Evolutionary conservation across 1,139 yeast genomes (phyloP), one percentile per base, ranked within the genome.

Genomic region (Lodderomyces theae): DNA sequence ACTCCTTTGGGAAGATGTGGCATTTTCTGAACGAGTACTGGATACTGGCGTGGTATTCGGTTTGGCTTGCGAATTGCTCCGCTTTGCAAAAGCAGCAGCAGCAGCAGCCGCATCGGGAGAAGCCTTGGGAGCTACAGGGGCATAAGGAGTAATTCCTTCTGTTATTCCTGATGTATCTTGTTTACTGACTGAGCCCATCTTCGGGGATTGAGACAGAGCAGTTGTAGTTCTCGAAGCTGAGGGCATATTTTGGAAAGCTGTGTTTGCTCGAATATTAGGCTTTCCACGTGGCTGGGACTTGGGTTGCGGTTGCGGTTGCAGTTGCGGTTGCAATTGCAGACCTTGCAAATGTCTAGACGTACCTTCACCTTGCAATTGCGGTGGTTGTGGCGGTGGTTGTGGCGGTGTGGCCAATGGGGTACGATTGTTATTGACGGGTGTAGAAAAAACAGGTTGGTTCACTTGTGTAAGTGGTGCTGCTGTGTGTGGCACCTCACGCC

Each of bases 11-110:
- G 9, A 2, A 21, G 22, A 5, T 34, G 34, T 17, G 43, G 31
- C 24, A 11, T 30, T 12, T 25, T 34, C 37, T 52, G 42, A 51
- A 61, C 34, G 50, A 58, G 40, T n/a, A 26, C n/a, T 21, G 17
- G 30, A 16, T 16, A 10, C 18, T 12, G 9, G 10, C 31, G 36
- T 10, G 35, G 33, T 26, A 15, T 2, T 22, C 23, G 28, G 28
- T 11, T 10, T 33, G 30, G 38, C 8, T 23, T 37, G 28, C 23
- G 37, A 15, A 30, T 22, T 30, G 35, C 23, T 42, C 15, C 5
- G 23, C 13, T 38, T 36, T 2, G 44, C 45, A 34, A 41, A 47
- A 3, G 51, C 51, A 2, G 51, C 51, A 0, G 50, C 51, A 2
- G 50, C 48, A 2, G 48, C 47, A 4, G 50, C 50, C 5, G 31